These are phyloP conservation scores for Colletotrichum costaricense DNA, from an alignment of 2,329 filamentous ascomycete species.

Conservation along the genomic window DNA sequence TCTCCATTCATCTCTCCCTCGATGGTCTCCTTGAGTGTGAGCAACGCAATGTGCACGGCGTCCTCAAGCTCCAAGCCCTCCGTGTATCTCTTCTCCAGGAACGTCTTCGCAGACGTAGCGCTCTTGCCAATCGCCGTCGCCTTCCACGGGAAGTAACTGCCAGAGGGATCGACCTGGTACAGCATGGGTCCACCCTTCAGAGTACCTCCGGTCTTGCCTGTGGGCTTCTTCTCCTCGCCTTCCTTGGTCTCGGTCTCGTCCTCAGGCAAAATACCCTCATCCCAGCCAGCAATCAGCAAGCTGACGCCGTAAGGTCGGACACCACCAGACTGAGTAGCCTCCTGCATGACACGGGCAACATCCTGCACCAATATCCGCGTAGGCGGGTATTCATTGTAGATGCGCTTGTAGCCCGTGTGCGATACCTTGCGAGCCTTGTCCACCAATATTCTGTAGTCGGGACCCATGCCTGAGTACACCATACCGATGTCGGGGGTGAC, in stretches of 20 bases:
- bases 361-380: slow-evolving; percentile 99
- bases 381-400: slow-evolving; percentile 99
- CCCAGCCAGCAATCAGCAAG: slow-evolving; percentile 95
- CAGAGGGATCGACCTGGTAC: slow-evolving; percentile 99
- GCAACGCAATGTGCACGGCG: slow-evolving; percentile 95
- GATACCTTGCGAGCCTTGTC: slow-evolving; percentile 98
- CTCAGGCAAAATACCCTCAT: slow-evolving; percentile 94
- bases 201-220: slow-evolving; percentile 93
- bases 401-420: slow-evolving; percentile 98
- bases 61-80: slow-evolving; percentile 97
- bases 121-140: slow-evolving; percentile 99
- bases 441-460: slow-evolving; percentile 96
- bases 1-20: slow-evolving; percentile 99
- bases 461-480: slow-evolving; percentile 99
- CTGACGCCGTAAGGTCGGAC: slow-evolving; percentile 97
- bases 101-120: slow-evolving; percentile 97
- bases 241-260: slow-evolving; percentile 66
- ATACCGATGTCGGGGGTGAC: slow-evolving; percentile 99
- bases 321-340: slow-evolving; percentile 97
- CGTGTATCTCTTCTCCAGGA: slow-evolving; percentile 98
- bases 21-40: slow-evolving; percentile 99
- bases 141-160: slow-evolving; percentile 99
- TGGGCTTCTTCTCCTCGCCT: slow-evolving; percentile 77
- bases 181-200: slow-evolving; percentile 96
- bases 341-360: slow-evolving; percentile 97